A percentile compares a stretch with the other conserved stretches of the same genome.
phyloP scores from a whole-genome alignment of 257 asterid species.

The Petunia secreta region DNA sequence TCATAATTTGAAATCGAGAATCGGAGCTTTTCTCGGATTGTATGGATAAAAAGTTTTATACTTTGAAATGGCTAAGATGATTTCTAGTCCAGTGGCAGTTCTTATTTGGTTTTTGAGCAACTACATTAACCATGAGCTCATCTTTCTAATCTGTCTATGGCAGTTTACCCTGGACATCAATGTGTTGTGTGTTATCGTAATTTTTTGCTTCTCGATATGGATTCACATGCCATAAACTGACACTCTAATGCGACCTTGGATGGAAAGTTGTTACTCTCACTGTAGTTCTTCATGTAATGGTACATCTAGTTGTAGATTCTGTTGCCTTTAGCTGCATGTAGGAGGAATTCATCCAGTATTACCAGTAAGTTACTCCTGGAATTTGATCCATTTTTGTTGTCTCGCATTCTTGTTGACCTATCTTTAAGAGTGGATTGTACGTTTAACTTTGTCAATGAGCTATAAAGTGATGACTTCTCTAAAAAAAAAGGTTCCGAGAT shows the following conservation, averaged over 20 bases:
- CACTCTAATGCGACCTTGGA: background rate
- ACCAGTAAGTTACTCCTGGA: background rate
- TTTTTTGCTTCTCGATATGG: background rate
- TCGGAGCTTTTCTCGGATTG: too few relatives aligned
- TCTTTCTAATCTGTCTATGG: too few relatives aligned
- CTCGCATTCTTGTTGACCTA: background rate
- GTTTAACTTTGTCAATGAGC: too few relatives aligned
- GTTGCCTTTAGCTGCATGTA: background rate
- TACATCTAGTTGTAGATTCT: background rate
- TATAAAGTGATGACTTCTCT: too few relatives aligned
- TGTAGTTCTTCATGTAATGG: background rate
- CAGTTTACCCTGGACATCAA: too few relatives aligned
- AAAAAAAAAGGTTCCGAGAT: too few relatives aligned
- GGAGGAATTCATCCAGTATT: background rate
- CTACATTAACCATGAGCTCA: too few relatives aligned
- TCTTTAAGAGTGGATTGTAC: background rate
- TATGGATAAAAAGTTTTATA: too few relatives aligned
- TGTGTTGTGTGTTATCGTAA: background rate
- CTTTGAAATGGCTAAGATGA: too few relatives aligned
- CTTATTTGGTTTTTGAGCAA: background rate
- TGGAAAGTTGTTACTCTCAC: background rate
- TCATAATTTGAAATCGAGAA: too few relatives aligned
- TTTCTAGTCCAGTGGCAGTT: background rate
- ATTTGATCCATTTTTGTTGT: background rate
- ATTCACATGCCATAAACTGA: background rate